phyloP scores from a whole-genome alignment of 768 basidiomycete species.

The Boletus subcaerulescens region DNA sequence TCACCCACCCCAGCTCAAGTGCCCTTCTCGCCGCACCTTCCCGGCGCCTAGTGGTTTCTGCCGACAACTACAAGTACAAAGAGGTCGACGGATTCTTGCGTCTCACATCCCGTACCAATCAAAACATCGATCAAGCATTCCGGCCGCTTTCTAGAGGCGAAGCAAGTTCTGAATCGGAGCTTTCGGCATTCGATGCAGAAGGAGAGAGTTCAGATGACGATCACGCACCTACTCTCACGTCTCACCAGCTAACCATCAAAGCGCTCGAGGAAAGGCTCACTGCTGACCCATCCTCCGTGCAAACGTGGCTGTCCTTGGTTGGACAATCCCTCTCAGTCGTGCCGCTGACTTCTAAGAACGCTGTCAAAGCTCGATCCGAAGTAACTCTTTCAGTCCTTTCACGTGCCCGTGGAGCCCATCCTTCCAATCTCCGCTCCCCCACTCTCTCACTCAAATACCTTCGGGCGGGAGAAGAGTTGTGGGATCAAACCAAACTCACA shows the following conservation, averaged over 20 bases:
- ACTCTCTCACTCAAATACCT: constrained; percentile 61
- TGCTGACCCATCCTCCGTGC: constrained; percentile 48
- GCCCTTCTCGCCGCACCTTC: constrained; percentile 51
- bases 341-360: constrained; percentile 65
- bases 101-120: constrained; percentile 44
- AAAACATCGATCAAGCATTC: constrained; percentile 41
- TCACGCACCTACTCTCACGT: constrained; percentile 36
- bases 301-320: constrained; percentile 63
- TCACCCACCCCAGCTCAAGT: constrained; percentile 57
- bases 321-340: constrained; percentile 60
- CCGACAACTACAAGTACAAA: constrained; percentile 45
- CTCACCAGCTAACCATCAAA: constrained; percentile 60
- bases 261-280: constrained; percentile 54
- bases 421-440: constrained; percentile 47
- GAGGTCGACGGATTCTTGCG: constrained; percentile 69
- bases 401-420: constrained; percentile 59
- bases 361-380: constrained; percentile 64
- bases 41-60: constrained; percentile 42
- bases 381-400: constrained; percentile 64
- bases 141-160: constrained; percentile 44
- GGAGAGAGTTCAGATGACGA: constrained; percentile 37
- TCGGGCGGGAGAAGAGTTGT: constrained; percentile 69
- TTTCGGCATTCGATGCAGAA: constrained; percentile 29
- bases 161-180: constrained; percentile 34
- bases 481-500: constrained; percentile 52